Base-by-base conservation (phyloP, 2,329 filamentous ascomycete species). In the Nakataea oryzae region DNA sequence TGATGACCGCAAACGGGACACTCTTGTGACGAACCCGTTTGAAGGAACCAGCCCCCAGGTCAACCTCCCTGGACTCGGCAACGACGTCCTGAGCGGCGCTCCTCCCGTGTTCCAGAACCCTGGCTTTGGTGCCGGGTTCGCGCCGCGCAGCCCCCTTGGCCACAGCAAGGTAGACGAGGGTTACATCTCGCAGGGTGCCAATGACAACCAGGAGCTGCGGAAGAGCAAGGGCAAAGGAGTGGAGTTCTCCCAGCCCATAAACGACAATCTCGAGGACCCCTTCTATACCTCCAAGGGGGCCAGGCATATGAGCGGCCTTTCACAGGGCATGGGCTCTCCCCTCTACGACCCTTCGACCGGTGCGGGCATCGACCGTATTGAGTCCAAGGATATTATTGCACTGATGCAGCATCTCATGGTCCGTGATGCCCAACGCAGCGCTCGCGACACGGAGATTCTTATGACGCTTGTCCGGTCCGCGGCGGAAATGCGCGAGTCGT, bases 371-470 rank as follows among this genome's bases (percentile, higher is more conserved):
- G 93, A 97, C 67, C 84, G 88, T 58, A 97, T 99, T 60, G 89
- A 97, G 72, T 96, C 92, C 57, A 95, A 96, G 76, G 95, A 99
- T 70, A 96, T 99, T 69, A 89, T 99, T 66, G 91, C 93, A 28
- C 79, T 99, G 64, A 99, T 99, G 95, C 93, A 99, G 72, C 95
- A 99, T 74, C 86, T 99, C 65, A 97, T 96, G 72, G 95, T 97
- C 65, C 89, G 95, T 47, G 95, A 99, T 76, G 95, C 93, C 54
- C 93, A 97, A 76, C 88, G 95, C 64, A 97, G 95, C 74, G 95
- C 95, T 57, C 86, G 95, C 57, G 95, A 99, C 70, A 97, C 95
- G 0, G 95, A 99, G 74, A 97, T 99, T 62, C 80, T 99, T 24
- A 91, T 97, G 58, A 93, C 95, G 0, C 84, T 99, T 34, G 95